Percentiles rank a stretch among this genome's conserved stretches.
phyloP scores from a whole-genome alignment of 1,284 basidiomycete species.

The Austroboletus niveus region DNA sequence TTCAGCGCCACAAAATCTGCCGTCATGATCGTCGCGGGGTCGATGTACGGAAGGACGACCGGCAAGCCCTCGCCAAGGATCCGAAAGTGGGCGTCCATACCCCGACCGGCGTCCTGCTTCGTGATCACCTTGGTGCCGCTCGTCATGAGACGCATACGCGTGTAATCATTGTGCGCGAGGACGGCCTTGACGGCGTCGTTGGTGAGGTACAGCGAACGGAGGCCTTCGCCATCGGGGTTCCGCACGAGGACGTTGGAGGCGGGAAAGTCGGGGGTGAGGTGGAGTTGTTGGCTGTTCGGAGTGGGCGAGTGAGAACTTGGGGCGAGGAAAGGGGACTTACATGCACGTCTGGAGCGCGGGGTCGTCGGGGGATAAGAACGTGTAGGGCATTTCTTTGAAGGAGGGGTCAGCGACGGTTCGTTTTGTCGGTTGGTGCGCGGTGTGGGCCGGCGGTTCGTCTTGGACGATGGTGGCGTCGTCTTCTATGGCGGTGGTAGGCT shows the following conservation, averaged over 20 bases:
- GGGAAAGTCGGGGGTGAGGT: constrained; percentile 75
- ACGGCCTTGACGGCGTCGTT: constrained; percentile 83
- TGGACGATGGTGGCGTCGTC: constrained; percentile 10
- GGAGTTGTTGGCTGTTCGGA: constrained; percentile 62
- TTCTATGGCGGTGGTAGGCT: constrained; percentile 4
- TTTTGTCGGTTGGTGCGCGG: constrained; percentile 10
- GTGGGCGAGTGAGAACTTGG: background rate
- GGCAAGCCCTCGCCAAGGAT: constrained; percentile 85
- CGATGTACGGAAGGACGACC: constrained; percentile 79
- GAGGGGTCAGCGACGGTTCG: constrained; percentile 39
- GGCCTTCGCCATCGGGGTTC: constrained; percentile 76
- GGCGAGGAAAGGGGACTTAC: constrained; percentile 36
- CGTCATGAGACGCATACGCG: constrained; percentile 82
- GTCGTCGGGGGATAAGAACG: constrained; percentile 72
- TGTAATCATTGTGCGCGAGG: constrained; percentile 82
- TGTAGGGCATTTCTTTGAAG: constrained; percentile 93
- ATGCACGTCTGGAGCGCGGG: constrained; percentile 68
- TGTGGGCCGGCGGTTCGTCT: constrained; percentile 7
- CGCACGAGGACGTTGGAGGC: constrained; percentile 80
- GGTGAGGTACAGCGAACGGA: constrained; percentile 87
- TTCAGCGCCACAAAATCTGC: constrained; percentile 62
- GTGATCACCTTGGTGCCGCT: constrained; percentile 87
- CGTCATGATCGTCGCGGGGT: constrained; percentile 59
- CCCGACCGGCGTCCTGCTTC: constrained; percentile 62
- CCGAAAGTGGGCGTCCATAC: constrained; percentile 63